A percentile compares a stretch with the other conserved stretches of the same genome.
These are phyloP conservation scores for Fusarium sambucinum DNA, from an alignment of 2,329 filamentous ascomycete species.

Conservation along the genomic window DNA sequence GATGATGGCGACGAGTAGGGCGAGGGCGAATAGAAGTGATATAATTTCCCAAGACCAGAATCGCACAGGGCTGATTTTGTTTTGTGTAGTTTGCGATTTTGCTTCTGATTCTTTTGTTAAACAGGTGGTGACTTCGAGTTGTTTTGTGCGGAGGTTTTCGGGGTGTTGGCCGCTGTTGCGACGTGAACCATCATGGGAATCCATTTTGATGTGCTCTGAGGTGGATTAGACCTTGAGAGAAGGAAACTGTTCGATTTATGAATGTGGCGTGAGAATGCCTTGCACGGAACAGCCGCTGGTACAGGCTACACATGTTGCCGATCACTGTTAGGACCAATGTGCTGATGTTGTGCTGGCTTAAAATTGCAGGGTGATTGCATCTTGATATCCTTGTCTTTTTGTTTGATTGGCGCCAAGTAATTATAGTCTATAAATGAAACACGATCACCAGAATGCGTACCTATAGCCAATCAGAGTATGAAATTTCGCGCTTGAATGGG, in stretches of 20 bases:
- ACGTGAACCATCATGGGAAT: background rate
- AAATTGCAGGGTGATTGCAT: background rate
- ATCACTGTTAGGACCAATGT: background rate
- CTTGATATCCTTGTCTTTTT: background rate
- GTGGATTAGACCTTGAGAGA: background rate
- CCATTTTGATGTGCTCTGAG: background rate
- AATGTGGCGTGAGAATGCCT: background rate
- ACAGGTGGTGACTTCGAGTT: background rate
- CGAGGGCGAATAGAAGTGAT: background rate
- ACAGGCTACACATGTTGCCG: background rate
- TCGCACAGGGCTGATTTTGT: background rate
- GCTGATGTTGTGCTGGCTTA: background rate
- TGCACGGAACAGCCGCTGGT: background rate
- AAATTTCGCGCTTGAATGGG: background rate
- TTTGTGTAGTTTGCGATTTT: background rate
- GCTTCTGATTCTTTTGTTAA: background rate
- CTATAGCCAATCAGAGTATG: background rate
- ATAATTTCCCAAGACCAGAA: constrained; percentile 9
- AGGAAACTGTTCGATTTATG: background rate
- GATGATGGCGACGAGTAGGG: constrained; percentile 1
- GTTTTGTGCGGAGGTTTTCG: background rate
- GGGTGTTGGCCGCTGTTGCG: background rate
- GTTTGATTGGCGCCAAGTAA: background rate
- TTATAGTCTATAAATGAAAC: background rate
- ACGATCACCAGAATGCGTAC: background rate